Evolutionary conservation across 768 basidiomycete genomes (phyloP), one percentile per base, ranked within the genome.

Genomic region (Serendipita sp.): DNA sequence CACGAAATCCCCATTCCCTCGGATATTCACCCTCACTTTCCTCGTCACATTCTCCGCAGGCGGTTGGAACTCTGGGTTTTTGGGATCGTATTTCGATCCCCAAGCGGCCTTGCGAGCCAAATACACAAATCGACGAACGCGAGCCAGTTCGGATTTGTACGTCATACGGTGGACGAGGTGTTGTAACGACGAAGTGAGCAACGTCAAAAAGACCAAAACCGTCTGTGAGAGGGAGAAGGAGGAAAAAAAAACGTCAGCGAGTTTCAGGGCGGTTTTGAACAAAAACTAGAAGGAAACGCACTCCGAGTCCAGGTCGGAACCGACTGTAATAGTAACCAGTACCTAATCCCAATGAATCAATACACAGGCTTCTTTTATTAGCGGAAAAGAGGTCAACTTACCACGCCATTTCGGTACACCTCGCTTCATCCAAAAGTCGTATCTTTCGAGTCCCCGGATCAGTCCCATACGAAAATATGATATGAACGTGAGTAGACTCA

Each of bases 281-380:
- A 23, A 23, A 23, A 23, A 1, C 23, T 23, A 23, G 1, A 23
- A 38, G 45, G 35, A 60, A n/a, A 72, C 82, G 67, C 70, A 88
- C 88, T 66, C 83, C 83, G 66, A 98, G 79, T 30, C 93, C 91
- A n/a, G 95, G 95, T 36, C 95, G 82, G 80, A 89, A 99, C 63
- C 96, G 85, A 35, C 90, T 84, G 74, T 98, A 99, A 74, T 97
- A 97, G 75, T 98, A 97, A 51, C 91, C 90, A 36, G 90, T 92
- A 15, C 93, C 69, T 67, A 63, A 30, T 10, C 8, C 15, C 23
- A 23, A 23, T 1, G 23, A 23, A 28, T 16, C 64, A 18, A 66
- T 41, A 30, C 15, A 13, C 18, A 3, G 18, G 36, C 30, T 45
- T 16, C 8, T 44, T 15, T 11, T 32, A 11, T 62, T 10, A 28